Percentiles rank a stretch among this genome's conserved stretches.
These are phyloP conservation scores for Podaxis rugospora DNA, from an alignment of 768 basidiomycete genomes.

Conservation along the genomic window DNA sequence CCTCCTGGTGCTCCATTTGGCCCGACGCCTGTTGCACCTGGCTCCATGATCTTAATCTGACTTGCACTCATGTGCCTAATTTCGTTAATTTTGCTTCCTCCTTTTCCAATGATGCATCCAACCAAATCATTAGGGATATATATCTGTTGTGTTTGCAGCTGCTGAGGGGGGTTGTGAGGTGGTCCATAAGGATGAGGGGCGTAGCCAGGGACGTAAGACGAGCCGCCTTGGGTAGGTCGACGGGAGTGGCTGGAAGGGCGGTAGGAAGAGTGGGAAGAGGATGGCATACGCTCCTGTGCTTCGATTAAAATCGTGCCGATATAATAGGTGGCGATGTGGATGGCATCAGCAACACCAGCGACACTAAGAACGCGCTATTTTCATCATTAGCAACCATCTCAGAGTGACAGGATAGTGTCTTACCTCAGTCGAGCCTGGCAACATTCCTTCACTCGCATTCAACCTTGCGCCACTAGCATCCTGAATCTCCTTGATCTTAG, in stretches of 20 bases:
- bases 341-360: constrained; percentile 97
- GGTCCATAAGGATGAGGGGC: constrained; percentile 29
- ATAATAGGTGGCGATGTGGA: constrained; percentile 99
- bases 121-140: constrained; percentile 98
- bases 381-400: constrained; percentile 9
- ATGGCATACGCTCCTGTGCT: constrained; percentile 79
- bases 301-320: constrained; percentile 97
- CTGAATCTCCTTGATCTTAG: constrained; percentile 99
- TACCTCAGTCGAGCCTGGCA: constrained; percentile 99
- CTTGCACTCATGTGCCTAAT: constrained; percentile 93
- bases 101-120: constrained; percentile 97
- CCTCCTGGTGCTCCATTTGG: constrained; percentile 68
- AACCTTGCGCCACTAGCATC: constrained; percentile 95
- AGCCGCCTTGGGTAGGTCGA: constrained; percentile 26
- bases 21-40: constrained; percentile 72
- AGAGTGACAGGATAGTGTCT: constrained; percentile 2
- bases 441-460: constrained; percentile 97
- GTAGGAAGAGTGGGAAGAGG: constrained; percentile 61
- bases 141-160: constrained; percentile 94
- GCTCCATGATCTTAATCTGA: constrained; percentile 98
- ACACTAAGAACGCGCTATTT: constrained; percentile 92
- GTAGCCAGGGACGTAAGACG: constrained; percentile 70
- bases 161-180: constrained; percentile 56
- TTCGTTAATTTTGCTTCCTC: constrained; percentile 98
- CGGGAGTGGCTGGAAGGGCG: constrained; percentile 50